Evolutionary conservation across 2,329 filamentous ascomycete genomes (phyloP).

Genomic region (Stromatinia cepivora): DNA sequence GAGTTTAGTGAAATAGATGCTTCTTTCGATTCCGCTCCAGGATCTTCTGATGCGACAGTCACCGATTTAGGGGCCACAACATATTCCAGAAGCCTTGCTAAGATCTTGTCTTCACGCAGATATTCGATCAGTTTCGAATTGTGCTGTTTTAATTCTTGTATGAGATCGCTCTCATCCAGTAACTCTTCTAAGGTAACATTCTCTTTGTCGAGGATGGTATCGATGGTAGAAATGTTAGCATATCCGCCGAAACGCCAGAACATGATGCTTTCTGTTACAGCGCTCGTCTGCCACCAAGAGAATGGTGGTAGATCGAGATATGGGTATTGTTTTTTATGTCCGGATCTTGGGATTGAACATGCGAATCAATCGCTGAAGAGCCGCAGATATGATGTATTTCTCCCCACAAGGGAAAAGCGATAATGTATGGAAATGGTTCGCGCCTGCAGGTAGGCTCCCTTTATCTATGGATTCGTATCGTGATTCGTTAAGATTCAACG

Average conservation of each 20-base stretch:
- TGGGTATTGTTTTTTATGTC: constrained; percentile 29
- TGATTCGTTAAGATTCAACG: constrained; percentile 30
- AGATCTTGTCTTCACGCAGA: constrained; percentile 80
- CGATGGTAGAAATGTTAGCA: constrained; percentile 94
- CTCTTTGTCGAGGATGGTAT: constrained; percentile 92
- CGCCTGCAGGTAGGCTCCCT: constrained; percentile 16
- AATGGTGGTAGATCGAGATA: constrained; percentile 33
- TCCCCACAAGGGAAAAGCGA: constrained; percentile 27
- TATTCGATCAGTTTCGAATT: constrained; percentile 98
- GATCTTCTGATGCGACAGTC: constrained; percentile 53
- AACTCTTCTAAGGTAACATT: constrained; percentile 95
- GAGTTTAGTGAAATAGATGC: constrained; percentile 54
- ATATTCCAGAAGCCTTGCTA: constrained; percentile 85
- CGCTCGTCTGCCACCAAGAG: constrained; percentile 37
- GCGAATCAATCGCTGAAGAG: constrained; percentile 35
- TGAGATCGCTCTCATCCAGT: constrained; percentile 91
- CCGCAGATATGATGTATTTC: constrained; percentile 29
- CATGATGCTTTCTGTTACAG: constrained; percentile 64
- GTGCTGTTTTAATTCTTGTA: constrained; percentile 97
- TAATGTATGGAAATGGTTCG: constrained; percentile 12
- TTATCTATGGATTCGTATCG: constrained; percentile 31
- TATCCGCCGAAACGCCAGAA: constrained; percentile 99
- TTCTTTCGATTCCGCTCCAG: constrained; percentile 53
- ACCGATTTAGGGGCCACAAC: constrained; percentile 78
- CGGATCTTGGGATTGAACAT: constrained; percentile 37